Evolutionary conservation across 1,284 basidiomycete species (phyloP), one percentile per base, ranked within the genome.

Genomic region (Moesziomyces aphidis): DNA sequence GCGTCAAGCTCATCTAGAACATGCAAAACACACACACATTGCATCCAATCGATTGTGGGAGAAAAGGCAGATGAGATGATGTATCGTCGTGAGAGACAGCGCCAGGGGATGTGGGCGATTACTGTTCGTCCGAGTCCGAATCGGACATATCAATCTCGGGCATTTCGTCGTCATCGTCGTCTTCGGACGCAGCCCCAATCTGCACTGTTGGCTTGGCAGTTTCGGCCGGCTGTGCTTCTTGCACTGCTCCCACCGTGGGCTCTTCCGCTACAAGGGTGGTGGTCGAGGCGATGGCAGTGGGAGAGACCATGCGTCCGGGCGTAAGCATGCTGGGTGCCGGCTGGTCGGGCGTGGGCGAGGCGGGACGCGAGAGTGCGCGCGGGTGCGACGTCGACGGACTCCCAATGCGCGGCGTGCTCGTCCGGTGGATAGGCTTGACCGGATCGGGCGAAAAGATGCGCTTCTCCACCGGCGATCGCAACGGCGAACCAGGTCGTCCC

Each of bases 131-230:
- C 0, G 70, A 65, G n/a, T 74, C 77, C 44, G 77, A 77, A 8
- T 59, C 61, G 13, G 61, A 61, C 55, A 77, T 50, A n/a, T 79
- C 68, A 26, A 79, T 74, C 43, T 55, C 56, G 0, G 77, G 77
- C 72, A 79, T 69, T 13, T 64, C 77, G 47, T 79, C 77, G 22
- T 76, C 74, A 34, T 76, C 77, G 24, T 74, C 70, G 22, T 68
- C 66, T 10, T 62, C 76, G 22, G 48, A 52, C 28, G 47, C n/a
- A 44, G 34, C 31, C 9, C 58, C n/a, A 5, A 61, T 51, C 9
- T 43, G 34, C 36, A 34, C 36, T 3, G 31, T 46, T 6, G 50
- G 36, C 48, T 28, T 28, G 1, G 9, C 23, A 22, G 21, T 7
- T 34, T 23, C 55, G 4, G 13, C 24, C 6, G 6, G 31, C 26